phyloP scores from a whole-genome alignment of 495 filamentous ascomycete species.

The Tetracladium setigerum region DNA sequence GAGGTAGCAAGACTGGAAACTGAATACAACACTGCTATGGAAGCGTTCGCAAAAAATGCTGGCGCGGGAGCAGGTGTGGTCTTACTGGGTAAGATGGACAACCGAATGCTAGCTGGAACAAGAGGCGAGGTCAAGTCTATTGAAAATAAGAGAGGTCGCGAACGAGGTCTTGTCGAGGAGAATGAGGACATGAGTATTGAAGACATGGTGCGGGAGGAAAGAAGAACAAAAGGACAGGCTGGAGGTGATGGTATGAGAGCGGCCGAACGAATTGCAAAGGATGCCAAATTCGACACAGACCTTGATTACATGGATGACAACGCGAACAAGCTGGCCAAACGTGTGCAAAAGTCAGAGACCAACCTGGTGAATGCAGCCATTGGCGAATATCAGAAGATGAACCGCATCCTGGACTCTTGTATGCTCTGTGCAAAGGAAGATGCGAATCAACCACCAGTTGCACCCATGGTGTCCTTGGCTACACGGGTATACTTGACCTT shows the following conservation, averaged over 20 bases:
- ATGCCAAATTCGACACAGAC: slow-evolving; percentile 86
- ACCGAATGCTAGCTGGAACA: slow-evolving; percentile 72
- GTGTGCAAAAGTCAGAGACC: slow-evolving; percentile 79
- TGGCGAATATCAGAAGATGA: slow-evolving; percentile 83
- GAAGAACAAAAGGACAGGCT: slow-evolving; percentile 66
- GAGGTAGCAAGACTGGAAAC: slow-evolving; percentile 73
- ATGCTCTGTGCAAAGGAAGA: slow-evolving; percentile 93
- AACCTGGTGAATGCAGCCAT: slow-evolving; percentile 86
- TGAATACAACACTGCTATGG: slow-evolving; percentile 70
- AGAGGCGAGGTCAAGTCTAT: slow-evolving; percentile 70
- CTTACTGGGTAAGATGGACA: slow-evolving; percentile 81
- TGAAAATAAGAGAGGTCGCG: slow-evolving; percentile 67
- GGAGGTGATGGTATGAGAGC: slow-evolving; percentile 77
- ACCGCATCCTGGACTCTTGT: slow-evolving; percentile 78
- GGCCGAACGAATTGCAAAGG: slow-evolving; percentile 87
- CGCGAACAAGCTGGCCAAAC: slow-evolving; percentile 80
- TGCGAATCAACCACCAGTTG: slow-evolving; percentile 70
- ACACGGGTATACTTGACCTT: slow-evolving; percentile 85
- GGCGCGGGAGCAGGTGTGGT: slow-evolving; percentile 52
- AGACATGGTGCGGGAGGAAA: slow-evolving; percentile 92
- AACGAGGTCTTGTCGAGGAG: slow-evolving; percentile 72
- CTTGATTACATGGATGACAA: slow-evolving; percentile 98
- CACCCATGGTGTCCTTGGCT: slow-evolving; percentile 81
- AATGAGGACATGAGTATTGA: slow-evolving; percentile 95
- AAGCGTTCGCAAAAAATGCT: slow-evolving; percentile 47